Evolutionary conservation across 2,329 filamentous ascomycete genomes (phyloP), one percentile per base, ranked within the genome.

Genomic region (Pseudopyrenochaeta lycopersici): DNA sequence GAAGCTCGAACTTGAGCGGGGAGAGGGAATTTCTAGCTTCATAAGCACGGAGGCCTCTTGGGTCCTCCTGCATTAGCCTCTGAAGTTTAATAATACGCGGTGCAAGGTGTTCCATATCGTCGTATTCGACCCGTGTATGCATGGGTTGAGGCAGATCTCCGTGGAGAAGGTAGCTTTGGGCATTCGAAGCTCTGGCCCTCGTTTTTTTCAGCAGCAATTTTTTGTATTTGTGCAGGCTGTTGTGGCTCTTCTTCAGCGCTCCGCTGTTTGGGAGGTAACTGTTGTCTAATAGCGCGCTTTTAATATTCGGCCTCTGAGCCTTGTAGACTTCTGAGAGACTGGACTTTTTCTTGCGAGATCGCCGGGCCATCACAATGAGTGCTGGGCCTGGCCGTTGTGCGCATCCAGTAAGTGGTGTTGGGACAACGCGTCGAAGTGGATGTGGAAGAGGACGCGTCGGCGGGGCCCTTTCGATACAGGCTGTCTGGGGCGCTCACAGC

Each of bases 1-100:
- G 42, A 64, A 78, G 42, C 20, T 62, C 33, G 43, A 68, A 60
- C 6, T 54, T 41, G 5, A 66, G 10, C 15, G 44, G 20, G n/a
- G 38, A 48, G 29, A 4, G 29, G 33, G 35, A 20, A 15, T 49
- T 15, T n/a, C 35, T 20, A 6, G 43, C 32, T 23, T 46, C 35
- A 18, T 44, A 55, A 11, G 46, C 29, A 12, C 35, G 43, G 14
- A 62, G 15, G 20, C 39, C 44, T 2, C 30, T n/a, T 6, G 36
- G 12, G n/a, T 58, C 46, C n/a, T 51, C 18, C 27, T 53, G 20
- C 36, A 62, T 29, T 9, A 62, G 33, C 35, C 42, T 40, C 20
- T 58, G 46, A 5, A 53, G 6, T 23, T 39, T 32, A 7, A 7
- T 14, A 17, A 32, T 32, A 38, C 33, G 44, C 7, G 17, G 6